Evolutionary conservation across 352 stramenopile species (phyloP).

Genomic region (Pythium plurisporium): DNA sequence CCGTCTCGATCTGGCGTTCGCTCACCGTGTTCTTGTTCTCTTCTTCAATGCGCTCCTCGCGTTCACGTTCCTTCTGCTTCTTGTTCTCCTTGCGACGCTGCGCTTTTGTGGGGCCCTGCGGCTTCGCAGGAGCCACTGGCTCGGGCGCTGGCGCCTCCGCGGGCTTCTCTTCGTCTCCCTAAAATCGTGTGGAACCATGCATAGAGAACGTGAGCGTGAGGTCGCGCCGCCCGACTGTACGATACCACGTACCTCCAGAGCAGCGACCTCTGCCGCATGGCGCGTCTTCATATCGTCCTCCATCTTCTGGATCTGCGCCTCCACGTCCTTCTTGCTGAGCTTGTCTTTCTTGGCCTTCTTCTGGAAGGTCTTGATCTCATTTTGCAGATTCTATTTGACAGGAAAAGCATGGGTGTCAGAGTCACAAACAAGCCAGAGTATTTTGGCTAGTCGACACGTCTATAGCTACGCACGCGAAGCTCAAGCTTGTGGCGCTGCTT

Average conservation of each 20-base stretch:
- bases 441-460: background rate
- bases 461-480: slow-evolving; percentile 44
- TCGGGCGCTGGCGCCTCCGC: slow-evolving; percentile 1
- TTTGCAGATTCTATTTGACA: slow-evolving; percentile 81
- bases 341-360: slow-evolving; percentile 87
- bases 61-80: slow-evolving; percentile 69
- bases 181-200: no score
- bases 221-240: no score
- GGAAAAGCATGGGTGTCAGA: no score
- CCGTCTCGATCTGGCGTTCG: slow-evolving; percentile 74
- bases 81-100: slow-evolving; percentile 75
- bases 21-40: slow-evolving; percentile 77
- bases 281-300: slow-evolving; percentile 49
- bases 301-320: slow-evolving; percentile 53
- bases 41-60: slow-evolving; percentile 69
- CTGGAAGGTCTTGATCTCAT: slow-evolving; percentile 70
- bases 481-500: slow-evolving; percentile 89
- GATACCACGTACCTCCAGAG: slow-evolving; percentile 22
- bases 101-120: slow-evolving; percentile 53
- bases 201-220: no score
- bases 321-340: slow-evolving; percentile 68
- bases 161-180: no score
- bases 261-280: slow-evolving; percentile 49
- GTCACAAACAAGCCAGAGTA: background rate
- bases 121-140: slow-evolving; percentile 14